Evolutionary conservation across 1,284 basidiomycete genomes (phyloP).

Genomic region (Singerocomus inundabilis): DNA sequence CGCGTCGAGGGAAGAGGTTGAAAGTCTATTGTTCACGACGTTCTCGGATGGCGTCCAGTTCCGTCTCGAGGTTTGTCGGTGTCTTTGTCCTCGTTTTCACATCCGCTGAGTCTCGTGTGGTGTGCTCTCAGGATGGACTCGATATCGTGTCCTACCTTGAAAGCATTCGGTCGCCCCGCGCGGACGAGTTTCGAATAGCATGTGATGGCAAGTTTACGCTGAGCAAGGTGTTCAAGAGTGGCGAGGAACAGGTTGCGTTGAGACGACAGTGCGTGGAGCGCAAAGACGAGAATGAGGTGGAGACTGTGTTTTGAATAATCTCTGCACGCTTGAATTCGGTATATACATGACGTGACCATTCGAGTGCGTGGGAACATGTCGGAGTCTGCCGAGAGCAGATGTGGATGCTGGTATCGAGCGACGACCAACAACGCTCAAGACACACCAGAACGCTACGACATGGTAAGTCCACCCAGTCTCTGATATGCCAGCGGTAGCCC

Average conservation of each 20-base stretch:
- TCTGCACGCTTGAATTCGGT: too few relatives aligned
- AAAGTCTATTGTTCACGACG: slow-evolving; percentile 54
- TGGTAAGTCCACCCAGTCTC: slow-evolving; percentile 26
- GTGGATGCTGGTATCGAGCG: slow-evolving; percentile 1
- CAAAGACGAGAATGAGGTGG: slow-evolving; percentile 26
- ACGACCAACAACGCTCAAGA: slow-evolving; percentile 21
- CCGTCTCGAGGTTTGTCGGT: slow-evolving; percentile 48
- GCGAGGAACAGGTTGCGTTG: slow-evolving; percentile 42
- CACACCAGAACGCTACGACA: slow-evolving; percentile 21
- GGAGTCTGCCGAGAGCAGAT: slow-evolving; percentile 23
- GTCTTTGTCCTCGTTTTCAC: background rate
- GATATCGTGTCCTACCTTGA: slow-evolving; percentile 47
- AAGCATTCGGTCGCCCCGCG: slow-evolving; percentile 48
- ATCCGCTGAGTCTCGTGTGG: too few relatives aligned
- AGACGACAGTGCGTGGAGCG: slow-evolving; percentile 22
- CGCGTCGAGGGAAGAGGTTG: slow-evolving; percentile 55
- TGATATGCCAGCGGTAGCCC: background rate
- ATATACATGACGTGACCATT: background rate
- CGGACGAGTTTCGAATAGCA: slow-evolving; percentile 55
- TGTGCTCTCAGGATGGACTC: slow-evolving; percentile 43
- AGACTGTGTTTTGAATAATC: slow-evolving; percentile 24
- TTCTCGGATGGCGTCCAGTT: slow-evolving; percentile 47
- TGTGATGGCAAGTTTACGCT: slow-evolving; percentile 54
- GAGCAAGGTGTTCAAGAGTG: slow-evolving; percentile 63
- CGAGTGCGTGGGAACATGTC: slow-evolving; percentile 20